phyloP scores from a whole-genome alignment of 1,284 basidiomycete genomes.

The Sparassis latifolia region DNA sequence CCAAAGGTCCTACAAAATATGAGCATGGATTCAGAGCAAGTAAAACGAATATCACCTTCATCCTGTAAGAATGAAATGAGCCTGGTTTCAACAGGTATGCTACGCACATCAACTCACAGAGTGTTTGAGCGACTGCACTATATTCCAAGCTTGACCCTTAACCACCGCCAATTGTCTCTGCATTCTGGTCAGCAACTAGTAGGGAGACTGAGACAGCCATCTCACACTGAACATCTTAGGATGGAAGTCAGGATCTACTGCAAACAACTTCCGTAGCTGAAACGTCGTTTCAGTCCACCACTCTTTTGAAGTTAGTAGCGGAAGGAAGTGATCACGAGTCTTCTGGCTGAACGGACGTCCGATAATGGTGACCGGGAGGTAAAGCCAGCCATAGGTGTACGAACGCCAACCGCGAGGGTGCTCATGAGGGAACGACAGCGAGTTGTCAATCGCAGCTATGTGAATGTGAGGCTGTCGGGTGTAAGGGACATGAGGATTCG shows the following conservation, averaged over 20 bases:
- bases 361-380: constrained; percentile 81
- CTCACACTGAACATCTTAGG: constrained; percentile 77
- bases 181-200: background rate
- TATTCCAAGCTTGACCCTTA: constrained; percentile 89
- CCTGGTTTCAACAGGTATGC: background rate
- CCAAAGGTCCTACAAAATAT: constrained; percentile 59
- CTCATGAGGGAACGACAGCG: constrained; percentile 84
- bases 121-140: constrained; percentile 77
- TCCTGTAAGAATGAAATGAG: constrained; percentile 34
- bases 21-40: constrained; percentile 10
- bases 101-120: constrained; percentile 39
- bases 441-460: constrained; percentile 91
- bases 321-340: constrained; percentile 79
- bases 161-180: constrained; percentile 84
- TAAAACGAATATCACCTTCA: constrained; percentile 37
- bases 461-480: constrained; percentile 50
- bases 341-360: constrained; percentile 79
- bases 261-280: constrained; percentile 72
- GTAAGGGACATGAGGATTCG: constrained; percentile 23
- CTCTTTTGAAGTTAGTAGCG: constrained; percentile 70
- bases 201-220: constrained; percentile 3
- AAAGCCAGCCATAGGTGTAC: constrained; percentile 91
- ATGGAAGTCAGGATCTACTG: constrained; percentile 79
- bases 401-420: constrained; percentile 87
- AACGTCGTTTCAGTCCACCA: constrained; percentile 91